Conservation (phyloP, 192 early-diverging fungal genomes). For the Dimargaris xerosporica region DNA sequence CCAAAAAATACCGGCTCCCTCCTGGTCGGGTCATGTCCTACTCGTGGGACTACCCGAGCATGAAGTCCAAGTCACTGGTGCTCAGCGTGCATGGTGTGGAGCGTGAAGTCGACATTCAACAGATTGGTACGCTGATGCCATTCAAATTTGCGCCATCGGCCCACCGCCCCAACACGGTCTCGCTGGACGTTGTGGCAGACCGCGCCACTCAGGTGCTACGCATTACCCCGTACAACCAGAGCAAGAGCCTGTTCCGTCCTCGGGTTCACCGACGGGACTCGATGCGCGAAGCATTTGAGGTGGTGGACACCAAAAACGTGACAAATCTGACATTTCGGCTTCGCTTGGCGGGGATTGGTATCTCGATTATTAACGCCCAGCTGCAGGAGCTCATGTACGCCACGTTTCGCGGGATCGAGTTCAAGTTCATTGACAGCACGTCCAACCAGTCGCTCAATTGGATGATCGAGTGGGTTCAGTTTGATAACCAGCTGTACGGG, state of each 20-base stretch:
- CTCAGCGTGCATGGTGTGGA: conserved; percentile 58
- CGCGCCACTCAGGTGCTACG: conserved; percentile 51
- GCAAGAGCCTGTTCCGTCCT: conserved; percentile 39
- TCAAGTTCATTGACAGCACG: conserved; percentile 66
- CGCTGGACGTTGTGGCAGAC: conserved; percentile 59
- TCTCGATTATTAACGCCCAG: conserved; percentile 69
- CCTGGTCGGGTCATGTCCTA: conserved; percentile 48
- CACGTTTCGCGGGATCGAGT: conserved; percentile 57
- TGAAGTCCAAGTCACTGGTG: conserved; percentile 53
- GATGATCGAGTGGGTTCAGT: conserved; percentile 81
- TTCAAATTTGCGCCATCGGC: conserved; percentile 50
- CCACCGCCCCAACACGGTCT: conserved; percentile 25
- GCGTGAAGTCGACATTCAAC: conserved; percentile 67
- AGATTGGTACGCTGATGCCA: conserved; percentile 78
- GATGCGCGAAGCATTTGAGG: conserved; percentile 29
- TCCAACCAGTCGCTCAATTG: conserved; percentile 64
- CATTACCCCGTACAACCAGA: conserved; percentile 47
- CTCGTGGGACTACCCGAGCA: conserved; percentile 81
- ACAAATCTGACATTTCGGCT: conserved; percentile 47
- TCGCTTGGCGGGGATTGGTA: conserved; percentile 72
- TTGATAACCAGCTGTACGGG: conserved; percentile 91
- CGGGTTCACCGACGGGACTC: conserved; percentile 12
- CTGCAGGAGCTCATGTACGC: conserved; percentile 80
- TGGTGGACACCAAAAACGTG: conserved; percentile 32
- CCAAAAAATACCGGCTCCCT: conserved; percentile 18